Base-by-base conservation (phyloP, 148 eudicot species). In the Fagopyrum homotropicum region DNA sequence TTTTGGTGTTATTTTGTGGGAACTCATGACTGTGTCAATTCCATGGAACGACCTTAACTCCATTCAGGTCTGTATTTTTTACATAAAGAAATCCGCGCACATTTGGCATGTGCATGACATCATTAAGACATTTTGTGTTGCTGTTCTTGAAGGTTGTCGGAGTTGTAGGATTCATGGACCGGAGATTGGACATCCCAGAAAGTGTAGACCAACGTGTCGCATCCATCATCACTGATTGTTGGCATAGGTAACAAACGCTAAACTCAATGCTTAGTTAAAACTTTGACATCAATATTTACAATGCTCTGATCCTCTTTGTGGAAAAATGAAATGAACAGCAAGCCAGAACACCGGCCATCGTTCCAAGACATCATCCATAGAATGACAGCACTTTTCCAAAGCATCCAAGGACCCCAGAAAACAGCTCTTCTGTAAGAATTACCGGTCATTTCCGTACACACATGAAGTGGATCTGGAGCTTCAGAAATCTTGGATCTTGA, bases 1-100 rank as follows among this genome's bases (percentile, higher is more conserved):
- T 77, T 90, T 89, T 59, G 98, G 93, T 54, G 96, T 93, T 52
- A 83, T 93, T 72, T 57, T 93, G 50, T 93, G 98, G 98, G 96
- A 93, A 80, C 79, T 93, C 59, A 79, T 93, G 86, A 93, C 98
- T 2, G 83, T 82, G 71, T 81, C 84, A 9, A 82, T 90, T 48
- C 98, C 98, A 9, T 93, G 96, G 98, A 78, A 71, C 72, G 75
- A 79, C 77, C 88, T 93, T 54, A 93, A 93, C 79, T 72, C 88
- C 15, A 70, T 89, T 76, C 98, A 93, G 92, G 98, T 92, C 59
- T 46, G 55, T 76, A 57, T 44, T 26, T 71, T 54, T 19, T 26
- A 56, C 30, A 17, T 8, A 3, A 2, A 2, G 16, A 14, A 22
- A 6, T 17, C 5, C 1, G 30, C 46, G 12, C 46, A 66, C 8